Base-by-base conservation (phyloP, 495 filamentous ascomycete genomes). In the Darksidea phi region DNA sequence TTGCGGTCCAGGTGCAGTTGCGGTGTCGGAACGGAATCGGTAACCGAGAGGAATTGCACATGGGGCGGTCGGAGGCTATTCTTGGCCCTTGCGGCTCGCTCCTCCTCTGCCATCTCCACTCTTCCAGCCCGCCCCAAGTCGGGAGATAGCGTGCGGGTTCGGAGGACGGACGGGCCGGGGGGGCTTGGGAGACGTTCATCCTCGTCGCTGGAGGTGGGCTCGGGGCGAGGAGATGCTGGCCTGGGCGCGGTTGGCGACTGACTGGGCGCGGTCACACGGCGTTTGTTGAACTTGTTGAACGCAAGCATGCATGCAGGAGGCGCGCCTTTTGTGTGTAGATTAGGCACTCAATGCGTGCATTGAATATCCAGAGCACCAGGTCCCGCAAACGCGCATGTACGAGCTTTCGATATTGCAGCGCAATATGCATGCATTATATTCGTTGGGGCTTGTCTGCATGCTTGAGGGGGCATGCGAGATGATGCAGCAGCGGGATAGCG, bases 331-430 rank as follows among this genome's bases (percentile, higher is more conserved):
- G 28, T 3, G 10, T 10, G 28, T 32, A 32, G 28, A 32, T 32
- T 32, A 32, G 10, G 28, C 28, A 32, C 28, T 32, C 28, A 32
- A 32, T 32, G 3, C 28, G 10, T 32, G 28, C 28, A 32, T 32
- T 32, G 28, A 3, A 32, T 32, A 10, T 3, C 28, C 4, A 32
- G 28, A 10, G 10, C 28, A 32, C 28, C 28, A 10, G 10, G 4
- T 32, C 3, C 28, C 28, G 28, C 28, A 32, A 32, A 10, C n/a
- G 28, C 28, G 10, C 28, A 10, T 4, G 28, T 32, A 32, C 28
- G 28, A 63, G 48, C 48, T 59, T 59, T 54, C 61, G 41, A 64
- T 59, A 64, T 64, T 64, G 61, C 55, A n/a, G 1, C 7, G 53
- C 61, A 64, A 57, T 64, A 57, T 64, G 20, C 49, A 46, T 54